Percentiles rank a stretch among this genome's conserved stretches.
phyloP scores from a whole-genome alignment of 352 stramenopile species.

The Phytopythium montanum region DNA sequence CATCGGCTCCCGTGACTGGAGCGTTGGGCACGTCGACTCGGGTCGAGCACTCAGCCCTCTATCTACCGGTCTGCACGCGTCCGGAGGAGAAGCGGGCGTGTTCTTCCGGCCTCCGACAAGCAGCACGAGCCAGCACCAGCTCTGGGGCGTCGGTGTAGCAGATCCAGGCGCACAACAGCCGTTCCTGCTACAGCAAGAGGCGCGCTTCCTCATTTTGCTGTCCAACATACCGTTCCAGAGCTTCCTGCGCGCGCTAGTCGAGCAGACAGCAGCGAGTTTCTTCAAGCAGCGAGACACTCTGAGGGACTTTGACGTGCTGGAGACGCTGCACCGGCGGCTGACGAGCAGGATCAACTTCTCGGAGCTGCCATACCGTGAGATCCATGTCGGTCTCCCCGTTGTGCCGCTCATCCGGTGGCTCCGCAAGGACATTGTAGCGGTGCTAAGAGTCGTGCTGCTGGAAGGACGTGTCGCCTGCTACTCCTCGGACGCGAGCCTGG shows the following conservation, averaged over 20 bases:
- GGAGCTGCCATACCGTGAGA: conserved; percentile 37
- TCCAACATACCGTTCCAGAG: conserved; percentile 42
- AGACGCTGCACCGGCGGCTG: conserved; percentile 25
- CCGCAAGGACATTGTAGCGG: conserved; percentile 52
- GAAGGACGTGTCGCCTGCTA: conserved; percentile 81
- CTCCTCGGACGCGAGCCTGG: conserved; percentile 46
- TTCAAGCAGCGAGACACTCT: conserved; percentile 25
- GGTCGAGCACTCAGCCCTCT: not conserved
- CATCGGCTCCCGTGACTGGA: conserved; percentile 27
- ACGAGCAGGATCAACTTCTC: conserved; percentile 21
- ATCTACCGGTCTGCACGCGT: not conserved
- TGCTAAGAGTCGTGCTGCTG: conserved; percentile 64
- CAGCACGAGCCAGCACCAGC: conserved; percentile 13
- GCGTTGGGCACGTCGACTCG: conserved; percentile 9
- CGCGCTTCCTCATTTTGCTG: conserved; percentile 47
- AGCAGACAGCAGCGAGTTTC: conserved; percentile 21
- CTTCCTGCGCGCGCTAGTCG: conserved; percentile 33
- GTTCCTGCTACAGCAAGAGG: conserved; percentile 43
- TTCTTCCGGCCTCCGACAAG: conserved; percentile 45
- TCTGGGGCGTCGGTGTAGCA: conserved; percentile 43
- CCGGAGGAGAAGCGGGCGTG: conserved; percentile 18
- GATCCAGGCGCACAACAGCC: conserved; percentile 28
- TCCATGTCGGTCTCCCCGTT: conserved; percentile 40
- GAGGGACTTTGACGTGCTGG: conserved; percentile 21
- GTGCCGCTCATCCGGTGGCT: conserved; percentile 42